Evolutionary conservation across 805 yeast species (phyloP).

Genomic region (Tetrapisispora arboricola): DNA sequence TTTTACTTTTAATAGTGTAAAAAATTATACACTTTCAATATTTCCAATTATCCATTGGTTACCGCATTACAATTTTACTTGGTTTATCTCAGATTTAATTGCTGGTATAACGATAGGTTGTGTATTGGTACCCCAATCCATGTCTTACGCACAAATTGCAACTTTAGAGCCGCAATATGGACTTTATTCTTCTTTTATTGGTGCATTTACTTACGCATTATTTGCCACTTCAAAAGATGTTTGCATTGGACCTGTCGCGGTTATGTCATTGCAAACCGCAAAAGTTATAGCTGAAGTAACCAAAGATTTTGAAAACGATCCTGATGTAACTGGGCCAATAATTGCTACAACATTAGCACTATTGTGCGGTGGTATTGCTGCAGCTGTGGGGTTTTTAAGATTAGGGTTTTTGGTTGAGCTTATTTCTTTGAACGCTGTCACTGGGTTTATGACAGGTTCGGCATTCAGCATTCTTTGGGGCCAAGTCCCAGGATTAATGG

Average conservation of each 20-base stretch:
- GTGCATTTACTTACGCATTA: slow-evolving; percentile 77
- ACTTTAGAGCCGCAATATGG: slow-evolving; percentile 77
- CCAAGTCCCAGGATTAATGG: slow-evolving; percentile 82
- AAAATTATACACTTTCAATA: slow-evolving; percentile 46
- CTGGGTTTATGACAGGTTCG: slow-evolving; percentile 93
- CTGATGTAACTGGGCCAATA: slow-evolving; percentile 39
- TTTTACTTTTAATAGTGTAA: slow-evolving; percentile 29
- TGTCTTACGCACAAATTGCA: slow-evolving; percentile 90
- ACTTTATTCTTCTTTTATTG: slow-evolving; percentile 82
- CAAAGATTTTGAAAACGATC: slow-evolving; percentile 21
- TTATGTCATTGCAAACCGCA: slow-evolving; percentile 80
- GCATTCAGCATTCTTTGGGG: slow-evolving; percentile 76
- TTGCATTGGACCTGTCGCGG: slow-evolving; percentile 94
- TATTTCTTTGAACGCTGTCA: slow-evolving; percentile 83
- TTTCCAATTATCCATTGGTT: slow-evolving; percentile 84
- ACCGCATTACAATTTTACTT: slow-evolving; percentile 64
- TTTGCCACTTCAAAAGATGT: slow-evolving; percentile 95
- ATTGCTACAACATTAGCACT: slow-evolving; percentile 75
- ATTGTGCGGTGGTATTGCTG: slow-evolving; percentile 76
- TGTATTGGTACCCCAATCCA: slow-evolving; percentile 87
- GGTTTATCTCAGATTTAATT: slow-evolving; percentile 75
- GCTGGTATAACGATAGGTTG: slow-evolving; percentile 93
- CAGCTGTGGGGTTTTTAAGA: slow-evolving; percentile 73
- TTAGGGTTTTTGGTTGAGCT: slow-evolving; percentile 82
- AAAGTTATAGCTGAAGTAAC: slow-evolving; percentile 63